Base-by-base conservation (phyloP, 306 rosid genomes). In the Medicago ruthenica region DNA sequence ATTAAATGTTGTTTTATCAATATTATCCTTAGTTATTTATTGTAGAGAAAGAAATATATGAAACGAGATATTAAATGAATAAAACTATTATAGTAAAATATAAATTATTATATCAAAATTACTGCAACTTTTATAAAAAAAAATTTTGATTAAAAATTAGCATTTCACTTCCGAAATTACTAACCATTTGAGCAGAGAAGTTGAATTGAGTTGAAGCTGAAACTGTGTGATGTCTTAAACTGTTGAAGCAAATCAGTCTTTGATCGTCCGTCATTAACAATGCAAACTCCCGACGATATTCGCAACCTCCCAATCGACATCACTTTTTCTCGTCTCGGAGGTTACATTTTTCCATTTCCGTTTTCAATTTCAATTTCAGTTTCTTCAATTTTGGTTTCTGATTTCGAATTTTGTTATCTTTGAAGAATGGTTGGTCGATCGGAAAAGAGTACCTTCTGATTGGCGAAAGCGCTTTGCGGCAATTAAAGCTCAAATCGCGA, bases 291-390 rank as follows among this genome's bases (percentile, higher is more conserved):
- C 31, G 95, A 88, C 10, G 95, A 88, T 45, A 69, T 94, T 81
- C 96, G 89, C 37, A 85, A 86, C 31, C 93, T 94, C 20, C 98
- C 98, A 7, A 91, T 94, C 13, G 96, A 90, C 84, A 94, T 94
- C 80, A 88, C 97, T 2, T 91, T 91, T 71, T 90, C 98, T 82
- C 98, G 98, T 74, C 93, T 94, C 59, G 96, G 97, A 82, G 97
- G 98, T 94, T 75, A 71, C 53, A 6, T n/a, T 3, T 1, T 1
- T 1, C 39, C n/a, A 11, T 16, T 55, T 18, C 67, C 0, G 6
- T 69, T 20, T 60, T 20, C 15, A 60, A 9, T 70, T 70, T 63
- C 8, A 21, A 4, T 21, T 18, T 24, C 14, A 4, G 22, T 13
- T 21, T 36, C 1, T 51, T 15, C 34, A 14, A 4, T 70, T 58